Base-by-base conservation (phyloP, 306 rosid species). In the Pterocarpus santalinus region DNA sequence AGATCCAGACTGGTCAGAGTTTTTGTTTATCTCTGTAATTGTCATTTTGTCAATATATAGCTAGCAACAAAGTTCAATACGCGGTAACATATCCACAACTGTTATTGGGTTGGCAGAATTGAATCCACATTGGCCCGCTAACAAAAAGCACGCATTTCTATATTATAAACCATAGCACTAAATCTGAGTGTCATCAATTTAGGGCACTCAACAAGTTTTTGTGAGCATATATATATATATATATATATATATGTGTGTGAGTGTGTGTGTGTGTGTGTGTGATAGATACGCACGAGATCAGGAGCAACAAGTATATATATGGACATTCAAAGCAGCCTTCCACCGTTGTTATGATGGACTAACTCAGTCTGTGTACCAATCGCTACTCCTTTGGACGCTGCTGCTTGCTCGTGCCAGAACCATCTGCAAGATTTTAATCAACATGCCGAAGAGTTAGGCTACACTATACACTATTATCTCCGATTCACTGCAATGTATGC, bases 261-360 rank as follows among this genome's bases (percentile, higher is more conserved):
- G 28, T 22, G 28, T 22, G 28, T 22, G 28, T 22, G 28, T 22
- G 28, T 22, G 28, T 22, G 28, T 56, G 32, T 15, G 36, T 35
- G 47, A 36, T 36, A 28, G 28, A 64, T 15, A 73, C 51, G 41
- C 15, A 38, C 8, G 43, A 15, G n/a, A 60, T 17, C 32, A 28
- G 0, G 15, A 74, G 64, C 2, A 58, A 22, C 7, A 10, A 62
- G 47, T 9, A 47, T 12, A 43, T 44, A 53, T 35, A 35, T 34
- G 10, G 33, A 11, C 10, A 46, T 69, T 76, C 72, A 80, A 57
- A 68, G 70, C 3, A 36, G 58, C 81, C 65, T 69, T 74, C 55
- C 78, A 12, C 46, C 47, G 38, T 75, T 22, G 60, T 58, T 46
- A 5, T 46, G 76, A 60, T 53, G 77, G 41, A 58, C 81, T 46